Base-by-base conservation (phyloP, 441 rosid species). In the Bocquillonia castaneifolia region DNA sequence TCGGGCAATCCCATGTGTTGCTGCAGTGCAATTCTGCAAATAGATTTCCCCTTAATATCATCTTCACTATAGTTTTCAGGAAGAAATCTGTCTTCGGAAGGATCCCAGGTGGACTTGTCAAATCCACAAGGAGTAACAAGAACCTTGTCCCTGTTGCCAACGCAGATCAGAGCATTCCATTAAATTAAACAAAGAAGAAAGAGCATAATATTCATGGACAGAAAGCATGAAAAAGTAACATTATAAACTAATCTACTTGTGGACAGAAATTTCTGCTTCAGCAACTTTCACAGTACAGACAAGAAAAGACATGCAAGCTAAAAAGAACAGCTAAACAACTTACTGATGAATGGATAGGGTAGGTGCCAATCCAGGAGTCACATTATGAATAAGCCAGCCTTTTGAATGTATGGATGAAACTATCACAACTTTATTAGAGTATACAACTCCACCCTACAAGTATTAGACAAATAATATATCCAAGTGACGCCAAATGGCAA, bases 381-480 rank as follows among this genome's bases (percentile, higher is more conserved):
- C 74, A 75, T 74, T 72, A 60, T 47, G 76, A 71, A 84, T 73
- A 50, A 82, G 76, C 66, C 74, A 77, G 66, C 80, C 79, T 80
- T 85, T 85, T n/a, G 90, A 77, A 78, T 80, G 73, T 62, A 80
- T 63, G 15, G 90, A 78, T 54, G 91, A 73, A 78, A 91, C 68
- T 42, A 84, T 72, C 54, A 82, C 70, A 73, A 88, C 92, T 79
- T 84, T 85, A 78, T 91, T 91, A 0, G 97, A 87, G 85, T 87
- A 88, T 74, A 91, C 87, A 57, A 91, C 34, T 63, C 93, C 95
- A 65, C 97, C 97, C 97, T 91, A 85, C 59, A 75, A 71, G 71
- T 60, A 34, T 68, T 56, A 31, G 36, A 64, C 66, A 47, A 58
- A 26, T 39, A 44, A 25, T 36, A 40, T 55, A 29, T 37, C 69